These are phyloP conservation scores for Pyropia haitanensis DNA, from an alignment of 23 red algal genomes.

Conservation along the genomic window DNA sequence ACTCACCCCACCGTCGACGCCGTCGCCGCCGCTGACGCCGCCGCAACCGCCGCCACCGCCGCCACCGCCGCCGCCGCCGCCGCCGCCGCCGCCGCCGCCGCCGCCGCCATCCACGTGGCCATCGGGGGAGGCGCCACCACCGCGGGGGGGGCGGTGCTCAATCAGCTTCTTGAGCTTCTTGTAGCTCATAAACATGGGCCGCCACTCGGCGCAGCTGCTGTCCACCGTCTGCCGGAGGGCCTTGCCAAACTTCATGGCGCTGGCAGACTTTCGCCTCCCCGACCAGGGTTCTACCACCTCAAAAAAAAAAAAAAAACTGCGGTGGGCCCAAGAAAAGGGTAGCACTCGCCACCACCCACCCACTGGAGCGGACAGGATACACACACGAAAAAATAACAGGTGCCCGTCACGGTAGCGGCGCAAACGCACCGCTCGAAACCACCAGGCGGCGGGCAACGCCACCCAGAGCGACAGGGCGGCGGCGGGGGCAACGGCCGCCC, in stretches of 20 bases:
- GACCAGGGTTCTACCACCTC: no score
- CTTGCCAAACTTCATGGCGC: slow-evolving; percentile 97
- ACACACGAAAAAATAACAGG: no score
- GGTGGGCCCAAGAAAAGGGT: no score
- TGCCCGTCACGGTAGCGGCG: no score
- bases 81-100: background rate
- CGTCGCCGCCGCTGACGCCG: background rate
- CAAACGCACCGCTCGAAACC: no score
- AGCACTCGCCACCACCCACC: no score
- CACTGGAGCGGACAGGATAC: no score
- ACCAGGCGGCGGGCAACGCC: no score
- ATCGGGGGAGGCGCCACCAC: background rate
- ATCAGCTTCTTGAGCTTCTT: slow-evolving; percentile 80
- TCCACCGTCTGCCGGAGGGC: slow-evolving; percentile 66
- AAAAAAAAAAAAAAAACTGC: no score
- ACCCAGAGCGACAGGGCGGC: no score
- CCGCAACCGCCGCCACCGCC: background rate
- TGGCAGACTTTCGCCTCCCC: background rate
- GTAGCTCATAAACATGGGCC: slow-evolving; percentile 78
- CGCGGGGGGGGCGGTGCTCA: background rate
- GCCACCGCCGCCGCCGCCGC: slow-evolving; percentile 3
- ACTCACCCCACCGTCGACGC: background rate
- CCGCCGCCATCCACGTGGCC: background rate
- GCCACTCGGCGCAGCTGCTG: slow-evolving; percentile 43
- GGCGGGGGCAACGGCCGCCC: no score